phyloP scores from a whole-genome alignment of 208 protist genomes.

The Crithidia bombi region DNA sequence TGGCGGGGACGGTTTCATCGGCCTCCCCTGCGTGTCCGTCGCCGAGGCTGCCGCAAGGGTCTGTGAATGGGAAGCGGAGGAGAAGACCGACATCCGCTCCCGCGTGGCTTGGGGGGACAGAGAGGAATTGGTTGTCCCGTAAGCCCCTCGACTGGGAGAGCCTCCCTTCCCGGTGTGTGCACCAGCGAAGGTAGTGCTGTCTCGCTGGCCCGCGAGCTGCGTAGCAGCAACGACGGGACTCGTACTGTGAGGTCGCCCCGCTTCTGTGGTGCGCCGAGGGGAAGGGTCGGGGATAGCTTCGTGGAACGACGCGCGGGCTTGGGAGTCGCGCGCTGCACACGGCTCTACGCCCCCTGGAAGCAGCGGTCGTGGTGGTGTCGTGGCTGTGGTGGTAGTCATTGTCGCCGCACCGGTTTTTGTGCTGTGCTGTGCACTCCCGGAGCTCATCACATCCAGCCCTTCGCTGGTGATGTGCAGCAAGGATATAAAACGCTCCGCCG shows the following conservation, averaged over 20 bases:
- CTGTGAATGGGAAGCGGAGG: background rate
- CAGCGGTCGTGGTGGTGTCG: constrained; percentile 5
- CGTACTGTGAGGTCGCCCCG: background rate
- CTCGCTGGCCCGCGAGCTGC: background rate
- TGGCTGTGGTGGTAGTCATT: background rate
- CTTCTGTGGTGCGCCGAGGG: background rate
- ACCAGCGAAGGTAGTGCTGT: background rate
- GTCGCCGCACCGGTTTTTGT: background rate
- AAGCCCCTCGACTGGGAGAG: background rate
- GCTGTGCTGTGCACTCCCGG: too few species aligned
- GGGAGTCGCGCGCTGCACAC: background rate
- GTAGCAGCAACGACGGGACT: background rate
- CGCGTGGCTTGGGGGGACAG: constrained; percentile 2
- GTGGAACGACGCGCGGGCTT: background rate
- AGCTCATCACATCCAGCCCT: background rate
- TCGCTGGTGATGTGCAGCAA: background rate
- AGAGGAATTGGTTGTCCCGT: background rate
- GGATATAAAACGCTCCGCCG: background rate
- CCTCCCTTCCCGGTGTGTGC: background rate
- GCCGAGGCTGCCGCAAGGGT: background rate
- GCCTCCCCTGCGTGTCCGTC: background rate
- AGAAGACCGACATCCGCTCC: background rate
- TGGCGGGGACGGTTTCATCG: background rate
- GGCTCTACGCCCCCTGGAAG: constrained; percentile 8
- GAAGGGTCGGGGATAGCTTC: background rate